phyloP scores from a whole-genome alignment of 2,329 filamentous ascomycete genomes.

The Pseudocercospora eumusae region DNA sequence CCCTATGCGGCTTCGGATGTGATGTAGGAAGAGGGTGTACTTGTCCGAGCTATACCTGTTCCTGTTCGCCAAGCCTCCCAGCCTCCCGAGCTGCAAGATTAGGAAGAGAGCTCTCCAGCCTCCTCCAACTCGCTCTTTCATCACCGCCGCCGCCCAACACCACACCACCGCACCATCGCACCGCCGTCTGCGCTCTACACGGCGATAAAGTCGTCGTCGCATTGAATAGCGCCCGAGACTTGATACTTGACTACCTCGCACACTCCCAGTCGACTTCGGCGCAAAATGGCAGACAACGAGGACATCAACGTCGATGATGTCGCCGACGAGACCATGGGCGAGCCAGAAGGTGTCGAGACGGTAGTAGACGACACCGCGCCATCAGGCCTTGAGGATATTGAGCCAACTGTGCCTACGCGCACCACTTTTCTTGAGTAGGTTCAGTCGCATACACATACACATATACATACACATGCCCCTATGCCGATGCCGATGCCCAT shows the following conservation, averaged over 20 bases:
- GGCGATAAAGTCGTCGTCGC: not conserved
- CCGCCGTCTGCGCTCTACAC: too few species aligned
- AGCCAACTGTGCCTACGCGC: conserved; percentile 45
- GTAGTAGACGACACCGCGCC: conserved; percentile 39
- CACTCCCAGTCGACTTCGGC: not conserved
- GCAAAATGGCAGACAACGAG: conserved; percentile 38
- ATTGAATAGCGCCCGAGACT: not conserved
- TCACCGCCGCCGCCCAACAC: not conserved
- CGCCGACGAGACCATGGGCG: conserved; percentile 55
- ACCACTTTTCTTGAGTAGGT: conserved; percentile 51
- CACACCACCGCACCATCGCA: too few species aligned
- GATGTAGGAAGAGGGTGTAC: too few species aligned
- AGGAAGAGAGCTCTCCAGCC: not conserved
- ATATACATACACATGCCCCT: too few species aligned
- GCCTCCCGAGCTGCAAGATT: not conserved
- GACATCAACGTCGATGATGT: conserved; percentile 39
- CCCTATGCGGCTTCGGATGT: too few species aligned
- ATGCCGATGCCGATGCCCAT: too few species aligned
- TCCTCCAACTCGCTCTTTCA: not conserved
- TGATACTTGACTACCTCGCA: not conserved
- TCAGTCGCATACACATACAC: not conserved
- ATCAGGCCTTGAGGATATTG: conserved; percentile 46
- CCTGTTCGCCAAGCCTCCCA: conserved; percentile 1
- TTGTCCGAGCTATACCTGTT: too few species aligned
- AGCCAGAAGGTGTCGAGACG: conserved; percentile 35